phyloP scores from a whole-genome alignment of 1,139 yeast species.

The Taphrina confusa region DNA sequence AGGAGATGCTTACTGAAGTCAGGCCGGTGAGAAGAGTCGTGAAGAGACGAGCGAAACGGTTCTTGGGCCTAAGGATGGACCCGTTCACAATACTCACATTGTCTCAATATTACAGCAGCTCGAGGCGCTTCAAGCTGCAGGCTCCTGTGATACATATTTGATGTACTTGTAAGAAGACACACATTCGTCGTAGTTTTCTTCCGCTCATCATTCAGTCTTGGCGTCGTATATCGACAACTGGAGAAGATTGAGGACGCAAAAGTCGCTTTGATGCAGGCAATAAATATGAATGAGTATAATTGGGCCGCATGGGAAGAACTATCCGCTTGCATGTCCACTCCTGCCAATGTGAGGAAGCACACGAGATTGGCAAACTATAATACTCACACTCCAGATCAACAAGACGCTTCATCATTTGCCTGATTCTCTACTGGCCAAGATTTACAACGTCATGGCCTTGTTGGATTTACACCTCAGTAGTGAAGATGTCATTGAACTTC shows the following conservation, averaged over 20 bases:
- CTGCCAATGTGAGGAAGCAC: constrained; percentile 48
- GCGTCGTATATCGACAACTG: constrained; percentile 44
- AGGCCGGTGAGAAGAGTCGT: constrained; percentile 70
- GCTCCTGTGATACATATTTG: constrained; percentile 58
- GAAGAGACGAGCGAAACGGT: constrained; percentile 75
- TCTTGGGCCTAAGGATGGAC: constrained; percentile 50
- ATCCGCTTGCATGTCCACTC: constrained; percentile 55
- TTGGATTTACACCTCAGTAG: constrained; percentile 81
- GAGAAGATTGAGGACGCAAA: constrained; percentile 18
- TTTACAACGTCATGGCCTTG: constrained; percentile 68
- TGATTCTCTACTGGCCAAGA: constrained; percentile 58
- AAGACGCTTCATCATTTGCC: constrained; percentile 41
- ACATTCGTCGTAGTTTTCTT: neutral
- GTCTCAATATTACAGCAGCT: constrained; percentile 46
- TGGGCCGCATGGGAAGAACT: constrained; percentile 96
- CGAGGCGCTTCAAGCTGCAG: constrained; percentile 39
- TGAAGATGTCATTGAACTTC: constrained; percentile 53
- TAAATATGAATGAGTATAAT: constrained; percentile 48
- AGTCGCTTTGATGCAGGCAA: constrained; percentile 52
- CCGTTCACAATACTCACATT: constrained; percentile 46
- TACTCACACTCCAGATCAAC: no score
- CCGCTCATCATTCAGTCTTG: constrained; percentile 43
- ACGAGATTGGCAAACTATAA: no score
- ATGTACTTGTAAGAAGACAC: constrained; percentile 54
- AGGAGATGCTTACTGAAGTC: constrained; percentile 59